These are phyloP conservation scores for Mortierella sp. DNA, from an alignment of 371 early-diverging fungal genomes.

Conservation along the genomic window DNA sequence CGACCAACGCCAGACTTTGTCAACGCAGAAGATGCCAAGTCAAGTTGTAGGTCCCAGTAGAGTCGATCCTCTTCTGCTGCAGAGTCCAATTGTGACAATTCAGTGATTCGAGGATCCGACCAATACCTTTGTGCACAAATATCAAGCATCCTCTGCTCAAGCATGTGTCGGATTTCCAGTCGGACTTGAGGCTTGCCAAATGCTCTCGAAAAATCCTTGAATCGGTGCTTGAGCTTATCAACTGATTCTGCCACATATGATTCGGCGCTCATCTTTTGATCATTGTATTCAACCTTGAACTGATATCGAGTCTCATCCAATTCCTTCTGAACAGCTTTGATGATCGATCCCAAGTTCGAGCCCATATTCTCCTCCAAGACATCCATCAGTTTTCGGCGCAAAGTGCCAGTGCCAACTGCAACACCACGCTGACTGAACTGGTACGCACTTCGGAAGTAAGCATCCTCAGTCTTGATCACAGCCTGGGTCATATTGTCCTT, in stretches of 20 bases:
- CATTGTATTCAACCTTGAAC: slow-evolving; percentile 98
- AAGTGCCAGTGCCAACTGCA: slow-evolving; percentile 85
- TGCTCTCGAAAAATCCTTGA: slow-evolving; percentile 89
- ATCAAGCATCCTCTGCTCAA: slow-evolving; percentile 91
- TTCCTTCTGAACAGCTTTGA: slow-evolving; percentile 91
- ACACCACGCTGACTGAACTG: slow-evolving; percentile 75
- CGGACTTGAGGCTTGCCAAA: slow-evolving; percentile 95
- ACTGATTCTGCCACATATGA: slow-evolving; percentile 96
- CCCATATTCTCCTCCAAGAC: slow-evolving; percentile 96
- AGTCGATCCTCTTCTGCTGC: slow-evolving; percentile 62
- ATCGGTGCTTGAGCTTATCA: slow-evolving; percentile 91
- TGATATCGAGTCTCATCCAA: slow-evolving; percentile 96
- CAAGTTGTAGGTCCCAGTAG: slow-evolving; percentile 89
- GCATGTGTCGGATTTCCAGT: slow-evolving; percentile 87
- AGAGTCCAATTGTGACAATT: slow-evolving; percentile 72
- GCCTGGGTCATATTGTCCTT: slow-evolving; percentile 71
- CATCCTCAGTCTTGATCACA: slow-evolving; percentile 78
- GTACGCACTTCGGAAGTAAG: slow-evolving; percentile 73
- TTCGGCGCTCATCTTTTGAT: slow-evolving; percentile 93
- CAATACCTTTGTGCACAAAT: slow-evolving; percentile 95
- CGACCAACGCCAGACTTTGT: slow-evolving; percentile 96
- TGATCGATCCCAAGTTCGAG: slow-evolving; percentile 81
- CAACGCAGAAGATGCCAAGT: slow-evolving; percentile 84
- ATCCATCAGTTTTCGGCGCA: slow-evolving; percentile 86
- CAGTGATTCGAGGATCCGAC: slow-evolving; percentile 80